phyloP scores from a whole-genome alignment of 345 rosid genomes.

The Sonneratia caseolaris region DNA sequence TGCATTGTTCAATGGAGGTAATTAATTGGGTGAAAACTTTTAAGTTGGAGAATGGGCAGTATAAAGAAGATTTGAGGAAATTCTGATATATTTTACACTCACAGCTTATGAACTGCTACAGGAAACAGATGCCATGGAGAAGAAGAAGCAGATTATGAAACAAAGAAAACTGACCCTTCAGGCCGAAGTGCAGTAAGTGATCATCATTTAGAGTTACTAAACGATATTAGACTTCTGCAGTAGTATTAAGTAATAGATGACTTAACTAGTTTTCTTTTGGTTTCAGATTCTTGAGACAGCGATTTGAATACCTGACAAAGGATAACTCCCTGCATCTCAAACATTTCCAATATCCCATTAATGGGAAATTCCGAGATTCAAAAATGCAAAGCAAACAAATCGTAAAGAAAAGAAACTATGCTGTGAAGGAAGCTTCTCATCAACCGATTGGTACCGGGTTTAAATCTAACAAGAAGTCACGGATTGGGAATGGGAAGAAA shows the following conservation, averaged over 20 bases:
- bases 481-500: slow-evolving; percentile 17
- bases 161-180: slow-evolving; percentile 32
- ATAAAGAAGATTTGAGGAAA: background rate
- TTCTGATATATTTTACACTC: background rate
- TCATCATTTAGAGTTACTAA: background rate
- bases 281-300: slow-evolving; percentile 56
- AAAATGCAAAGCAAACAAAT: slow-evolving; percentile 14
- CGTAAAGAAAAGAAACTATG: slow-evolving; percentile 18
- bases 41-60: background rate
- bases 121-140: slow-evolving; percentile 54
- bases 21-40: background rate
- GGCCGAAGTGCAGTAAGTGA: slow-evolving; percentile 69
- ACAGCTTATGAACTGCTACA: slow-evolving; percentile 14
- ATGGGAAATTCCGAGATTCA: slow-evolving; percentile 16
- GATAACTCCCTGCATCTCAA: slow-evolving; percentile 26
- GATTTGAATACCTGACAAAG: slow-evolving; percentile 45
- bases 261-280: background rate
- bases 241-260: background rate
- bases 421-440: slow-evolving; percentile 14
- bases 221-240: background rate
- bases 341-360: slow-evolving; percentile 4
- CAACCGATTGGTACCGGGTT: slow-evolving; percentile 11
- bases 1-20: background rate
- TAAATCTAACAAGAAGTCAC: slow-evolving; percentile 39
- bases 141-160: slow-evolving; percentile 49